Conservation (phyloP, 2,329 filamentous ascomycete genomes). For the Fusarium denticulatum region DNA sequence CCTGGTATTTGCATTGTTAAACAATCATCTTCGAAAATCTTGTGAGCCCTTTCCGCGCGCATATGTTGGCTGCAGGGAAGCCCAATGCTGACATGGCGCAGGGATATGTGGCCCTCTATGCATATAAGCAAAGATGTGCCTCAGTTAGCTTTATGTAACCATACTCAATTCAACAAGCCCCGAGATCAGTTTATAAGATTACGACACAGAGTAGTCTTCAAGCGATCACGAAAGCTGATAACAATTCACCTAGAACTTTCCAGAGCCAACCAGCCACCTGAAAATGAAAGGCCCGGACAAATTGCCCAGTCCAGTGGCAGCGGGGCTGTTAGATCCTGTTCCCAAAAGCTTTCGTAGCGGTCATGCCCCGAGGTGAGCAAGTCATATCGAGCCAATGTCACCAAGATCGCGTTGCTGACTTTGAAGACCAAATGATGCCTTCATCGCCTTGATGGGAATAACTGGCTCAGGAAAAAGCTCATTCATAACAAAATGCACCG, state of each 20-base stretch:
- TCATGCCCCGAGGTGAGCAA: background rate
- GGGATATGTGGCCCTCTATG: background rate
- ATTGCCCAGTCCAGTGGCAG: background rate
- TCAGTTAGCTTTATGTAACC: fast-evolving
- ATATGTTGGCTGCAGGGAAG: background rate
- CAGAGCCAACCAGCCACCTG: too few relatives aligned
- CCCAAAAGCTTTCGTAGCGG: background rate
- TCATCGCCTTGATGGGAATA: background rate
- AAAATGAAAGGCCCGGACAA: background rate
- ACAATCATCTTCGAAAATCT: background rate
- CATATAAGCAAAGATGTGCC: background rate
- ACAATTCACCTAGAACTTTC: background rate
- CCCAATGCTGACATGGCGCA: background rate
- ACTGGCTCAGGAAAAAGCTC: background rate
- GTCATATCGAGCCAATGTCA: background rate
- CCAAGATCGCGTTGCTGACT: background rate
- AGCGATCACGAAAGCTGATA: background rate
- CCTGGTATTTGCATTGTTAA: background rate
- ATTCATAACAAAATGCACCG: background rate
- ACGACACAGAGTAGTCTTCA: fast-evolving
- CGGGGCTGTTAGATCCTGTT: background rate
- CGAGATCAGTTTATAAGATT: background rate
- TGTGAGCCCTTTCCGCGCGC: background rate
- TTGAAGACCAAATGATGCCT: background rate
- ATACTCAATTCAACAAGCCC: background rate